Evolutionary conservation across 192 early-diverging fungal genomes (phyloP).

Genomic region (Linnemannia exigua): DNA sequence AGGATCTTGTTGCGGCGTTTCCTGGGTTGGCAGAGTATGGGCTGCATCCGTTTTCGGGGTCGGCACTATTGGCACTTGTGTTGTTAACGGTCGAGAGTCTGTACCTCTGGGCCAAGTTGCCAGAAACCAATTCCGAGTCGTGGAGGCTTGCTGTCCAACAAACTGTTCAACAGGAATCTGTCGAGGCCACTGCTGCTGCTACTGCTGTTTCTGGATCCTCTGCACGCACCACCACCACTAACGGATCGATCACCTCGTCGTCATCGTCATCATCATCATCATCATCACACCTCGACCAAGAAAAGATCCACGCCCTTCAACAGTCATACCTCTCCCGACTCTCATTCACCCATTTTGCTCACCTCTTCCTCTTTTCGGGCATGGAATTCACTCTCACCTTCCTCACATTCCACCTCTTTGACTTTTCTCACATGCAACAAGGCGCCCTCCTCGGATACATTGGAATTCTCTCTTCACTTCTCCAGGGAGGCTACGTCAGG

Average conservation of each 20-base stretch:
- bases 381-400: slow-evolving; percentile 99
- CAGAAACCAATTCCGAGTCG: slow-evolving; percentile 74
- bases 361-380: slow-evolving; percentile 94
- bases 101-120: slow-evolving; percentile 81
- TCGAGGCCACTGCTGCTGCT: slow-evolving; percentile 8
- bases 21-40: slow-evolving; percentile 64
- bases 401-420: slow-evolving; percentile 92
- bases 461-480: slow-evolving; percentile 86
- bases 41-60: slow-evolving; percentile 83
- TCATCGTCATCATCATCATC: background rate
- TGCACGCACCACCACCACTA: background rate
- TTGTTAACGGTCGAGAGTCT: slow-evolving; percentile 86
- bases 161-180: slow-evolving; percentile 25
- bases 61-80: slow-evolving; percentile 89
- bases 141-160: slow-evolving; percentile 35
- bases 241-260: background rate
- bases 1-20: slow-evolving; percentile 59
- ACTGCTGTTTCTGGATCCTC: background rate
- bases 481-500: slow-evolving; percentile 96
- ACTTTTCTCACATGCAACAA: slow-evolving; percentile 90
- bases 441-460: slow-evolving; percentile 90
- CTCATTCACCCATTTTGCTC: slow-evolving; percentile 84
- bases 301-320: slow-evolving; percentile 37
- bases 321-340: slow-evolving; percentile 64
- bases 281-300: background rate